Conservation (phyloP, 2,329 filamentous ascomycete species). For the Ascosphaera pollenicola region DNA sequence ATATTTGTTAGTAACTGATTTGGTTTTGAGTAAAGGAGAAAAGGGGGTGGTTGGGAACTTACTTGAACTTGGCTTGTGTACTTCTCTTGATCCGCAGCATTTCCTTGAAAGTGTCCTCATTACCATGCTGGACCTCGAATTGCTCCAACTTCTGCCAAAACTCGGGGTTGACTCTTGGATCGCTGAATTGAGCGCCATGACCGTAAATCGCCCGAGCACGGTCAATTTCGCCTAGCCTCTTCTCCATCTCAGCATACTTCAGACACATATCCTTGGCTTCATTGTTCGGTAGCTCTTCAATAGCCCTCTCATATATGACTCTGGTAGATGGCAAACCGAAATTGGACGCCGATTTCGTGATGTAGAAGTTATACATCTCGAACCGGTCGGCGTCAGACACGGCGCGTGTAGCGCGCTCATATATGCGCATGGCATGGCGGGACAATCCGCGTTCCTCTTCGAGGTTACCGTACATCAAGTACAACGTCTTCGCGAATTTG, state of each 20-base stretch:
- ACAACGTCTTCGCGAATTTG: slow-evolving; percentile 87
- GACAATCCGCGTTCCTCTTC: slow-evolving; percentile 91
- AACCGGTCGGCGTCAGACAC: slow-evolving; percentile 86
- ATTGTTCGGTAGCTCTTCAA: slow-evolving; percentile 73
- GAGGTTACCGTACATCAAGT: slow-evolving; percentile 94
- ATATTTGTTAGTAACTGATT: slow-evolving; percentile 2
- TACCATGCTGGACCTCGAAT: slow-evolving; percentile 94
- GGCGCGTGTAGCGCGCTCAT: slow-evolving; percentile 85
- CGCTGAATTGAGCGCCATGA: slow-evolving; percentile 91
- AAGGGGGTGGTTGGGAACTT: slow-evolving; percentile 12
- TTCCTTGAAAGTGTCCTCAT: slow-evolving; percentile 98
- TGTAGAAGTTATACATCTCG: slow-evolving; percentile 99
- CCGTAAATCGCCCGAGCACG: slow-evolving; percentile 88
- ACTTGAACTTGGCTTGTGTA: slow-evolving; percentile 93
- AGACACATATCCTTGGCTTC: slow-evolving; percentile 97
- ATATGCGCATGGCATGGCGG: slow-evolving; percentile 95
- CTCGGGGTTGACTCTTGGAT: slow-evolving; percentile 66
- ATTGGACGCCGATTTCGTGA: slow-evolving; percentile 94
- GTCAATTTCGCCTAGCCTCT: slow-evolving; percentile 78
- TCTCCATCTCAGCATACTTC: slow-evolving; percentile 95
- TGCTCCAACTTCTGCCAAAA: slow-evolving; percentile 97
- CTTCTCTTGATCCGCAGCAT: slow-evolving; percentile 96
- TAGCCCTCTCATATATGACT: slow-evolving; percentile 89
- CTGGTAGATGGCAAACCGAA: slow-evolving; percentile 89
- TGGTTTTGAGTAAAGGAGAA: neutral